These are phyloP conservation scores for Emericellopsis cladophorae DNA, from an alignment of 2,329 filamentous ascomycete species.

Conservation along the genomic window DNA sequence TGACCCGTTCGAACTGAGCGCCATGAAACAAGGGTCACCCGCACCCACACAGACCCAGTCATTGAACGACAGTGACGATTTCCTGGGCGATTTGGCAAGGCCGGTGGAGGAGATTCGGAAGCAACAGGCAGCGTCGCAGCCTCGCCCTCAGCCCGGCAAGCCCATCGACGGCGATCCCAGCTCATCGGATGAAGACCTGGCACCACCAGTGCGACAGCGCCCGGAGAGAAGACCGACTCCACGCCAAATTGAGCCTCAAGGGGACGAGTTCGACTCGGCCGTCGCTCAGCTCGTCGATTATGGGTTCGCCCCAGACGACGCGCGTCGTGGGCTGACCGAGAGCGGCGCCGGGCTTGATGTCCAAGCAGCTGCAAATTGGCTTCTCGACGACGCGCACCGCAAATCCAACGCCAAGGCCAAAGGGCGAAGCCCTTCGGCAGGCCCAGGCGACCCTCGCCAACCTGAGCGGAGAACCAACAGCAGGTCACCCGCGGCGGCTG, in stretches of 20 bases:
- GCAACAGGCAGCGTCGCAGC: slow-evolving; percentile 21
- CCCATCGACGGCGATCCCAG: slow-evolving; percentile 37
- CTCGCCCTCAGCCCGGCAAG: slow-evolving; percentile 42
- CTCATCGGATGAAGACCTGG: slow-evolving; percentile 22
- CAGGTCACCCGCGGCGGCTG: slow-evolving; percentile 31
- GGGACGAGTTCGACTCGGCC: slow-evolving; percentile 51
- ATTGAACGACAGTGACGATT: slow-evolving; percentile 45
- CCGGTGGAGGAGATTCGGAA: slow-evolving; percentile 51
- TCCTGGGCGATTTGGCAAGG: slow-evolving; percentile 50
- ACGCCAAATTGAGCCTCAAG: neutral
- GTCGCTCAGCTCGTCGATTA: slow-evolving; percentile 88
- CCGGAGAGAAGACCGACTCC: slow-evolving; percentile 8
- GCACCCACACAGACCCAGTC: slow-evolving; percentile 11
- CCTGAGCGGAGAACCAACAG: slow-evolving; percentile 30
- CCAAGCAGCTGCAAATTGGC: slow-evolving; percentile 76
- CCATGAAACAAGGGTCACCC: slow-evolving; percentile 32
- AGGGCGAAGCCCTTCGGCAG: slow-evolving; percentile 19
- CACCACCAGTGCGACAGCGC: slow-evolving; percentile 8
- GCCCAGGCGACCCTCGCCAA: slow-evolving; percentile 15
- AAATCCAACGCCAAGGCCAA: slow-evolving; percentile 64
- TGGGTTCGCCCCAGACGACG: slow-evolving; percentile 79
- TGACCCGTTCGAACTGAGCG: slow-evolving; percentile 73
- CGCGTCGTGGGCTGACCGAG: slow-evolving; percentile 65
- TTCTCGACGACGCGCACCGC: slow-evolving; percentile 82
- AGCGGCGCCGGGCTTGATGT: slow-evolving; percentile 71